Evolutionary conservation across 148 eudicot species (phyloP).

Genomic region (Vaccinium darrowii): DNA sequence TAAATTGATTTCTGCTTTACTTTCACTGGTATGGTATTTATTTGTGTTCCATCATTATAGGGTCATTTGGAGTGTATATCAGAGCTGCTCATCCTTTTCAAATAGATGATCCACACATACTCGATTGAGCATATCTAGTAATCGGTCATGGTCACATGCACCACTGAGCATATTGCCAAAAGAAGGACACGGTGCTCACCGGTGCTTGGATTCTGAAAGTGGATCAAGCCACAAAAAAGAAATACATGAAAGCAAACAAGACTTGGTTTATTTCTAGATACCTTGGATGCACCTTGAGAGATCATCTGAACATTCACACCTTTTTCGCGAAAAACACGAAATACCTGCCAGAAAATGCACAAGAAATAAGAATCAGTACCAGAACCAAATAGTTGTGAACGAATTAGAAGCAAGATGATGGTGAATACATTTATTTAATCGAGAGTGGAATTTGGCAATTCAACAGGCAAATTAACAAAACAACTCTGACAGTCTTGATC

Average conservation of each 20-base stretch:
- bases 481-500: too few relatives aligned
- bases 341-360: slow-evolving; percentile 52
- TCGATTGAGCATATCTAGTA: neutral
- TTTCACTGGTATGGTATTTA: neutral
- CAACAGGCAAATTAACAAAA: neutral
- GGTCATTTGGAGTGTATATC: neutral
- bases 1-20: neutral
- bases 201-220: neutral
- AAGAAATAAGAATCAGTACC: slow-evolving; percentile 2
- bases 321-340: slow-evolving; percentile 62
- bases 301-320: slow-evolving; percentile 97
- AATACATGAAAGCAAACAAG: neutral
- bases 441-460: neutral
- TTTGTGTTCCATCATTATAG: neutral
- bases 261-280: neutral
- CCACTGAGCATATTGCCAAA: neutral
- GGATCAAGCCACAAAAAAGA: neutral
- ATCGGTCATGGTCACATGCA: neutral
- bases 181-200: neutral
- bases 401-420: neutral
- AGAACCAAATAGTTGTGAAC: slow-evolving; percentile 1
- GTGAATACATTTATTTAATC: neutral
- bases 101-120: neutral
- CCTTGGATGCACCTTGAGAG: slow-evolving; percentile 97
- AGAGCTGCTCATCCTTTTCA: neutral